Conservation (phyloP, 305 asterid genomes). For the Plantago rigida region DNA sequence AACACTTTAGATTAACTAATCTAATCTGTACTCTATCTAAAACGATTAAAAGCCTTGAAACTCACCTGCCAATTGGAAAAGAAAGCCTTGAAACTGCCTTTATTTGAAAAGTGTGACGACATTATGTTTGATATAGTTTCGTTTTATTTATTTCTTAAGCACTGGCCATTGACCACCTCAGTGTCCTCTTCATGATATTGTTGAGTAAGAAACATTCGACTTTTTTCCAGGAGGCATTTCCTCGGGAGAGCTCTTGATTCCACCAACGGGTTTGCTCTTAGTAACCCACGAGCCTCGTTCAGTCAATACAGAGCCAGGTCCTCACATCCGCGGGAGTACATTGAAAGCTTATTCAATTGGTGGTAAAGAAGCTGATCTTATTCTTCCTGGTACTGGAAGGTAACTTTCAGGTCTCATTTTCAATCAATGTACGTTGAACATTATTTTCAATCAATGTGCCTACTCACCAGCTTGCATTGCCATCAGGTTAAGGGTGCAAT, state of each 20-base stretch:
- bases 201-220: too few relatives aligned
- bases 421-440: neutral
- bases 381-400: conserved; percentile 96
- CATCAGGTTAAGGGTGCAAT: conserved; percentile 79
- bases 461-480: neutral
- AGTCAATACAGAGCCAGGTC: conserved; percentile 67
- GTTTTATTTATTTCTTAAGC: conserved; percentile 3
- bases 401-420: conserved; percentile 22
- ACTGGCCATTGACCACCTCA: too few relatives aligned
- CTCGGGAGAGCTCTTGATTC: conserved; percentile 63
- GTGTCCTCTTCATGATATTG: too few relatives aligned
- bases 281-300: conserved; percentile 87
- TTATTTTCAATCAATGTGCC: neutral
- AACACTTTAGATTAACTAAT: too few relatives aligned
- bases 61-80: too few relatives aligned
- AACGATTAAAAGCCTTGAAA: too few relatives aligned
- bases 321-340: conserved; percentile 74
- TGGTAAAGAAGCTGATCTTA: conserved; percentile 72
- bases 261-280: conserved; percentile 73
- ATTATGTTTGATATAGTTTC: conserved; percentile 11
- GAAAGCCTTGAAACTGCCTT: too few relatives aligned
- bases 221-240: conserved; percentile 44
- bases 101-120: too few relatives aligned
- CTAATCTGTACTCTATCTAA: too few relatives aligned
- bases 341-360: conserved; percentile 81